Base-by-base conservation (phyloP, 2,329 filamentous ascomycete genomes). In the Pseudogymnoascus sp. region DNA sequence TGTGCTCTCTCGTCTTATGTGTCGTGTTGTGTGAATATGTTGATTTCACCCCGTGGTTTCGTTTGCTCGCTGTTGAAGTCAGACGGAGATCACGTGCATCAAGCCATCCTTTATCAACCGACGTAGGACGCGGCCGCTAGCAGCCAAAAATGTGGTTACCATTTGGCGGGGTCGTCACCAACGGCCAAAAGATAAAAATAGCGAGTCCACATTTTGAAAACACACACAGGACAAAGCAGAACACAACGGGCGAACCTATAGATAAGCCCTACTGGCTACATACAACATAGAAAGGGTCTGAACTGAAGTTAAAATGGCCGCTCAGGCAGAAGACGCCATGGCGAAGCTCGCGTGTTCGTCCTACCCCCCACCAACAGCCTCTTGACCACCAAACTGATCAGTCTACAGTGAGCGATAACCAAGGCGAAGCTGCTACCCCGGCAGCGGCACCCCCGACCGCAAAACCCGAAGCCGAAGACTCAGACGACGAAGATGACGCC, bases 401-500 rank as follows among this genome's bases (percentile, higher is more conserved):
- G 2, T 23, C 14, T 8, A 10, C 34, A 62, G 37, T 37, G 60
- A 51, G 61, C 41, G 19, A 25, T 2, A 13, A 7, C 19, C 16
- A 45, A 6, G 19, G 19, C 6, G 45, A 31, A 16, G 37, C 25
- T 6, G 36, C 25, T 0, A 1, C 60, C 19, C n/a, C 60, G 11
- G 13, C 23, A 16, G 13, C 23, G 5, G 25, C 60, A 8, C 6
- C 60, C 16, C 1, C 6, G 1, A 5, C 34, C 31, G 60, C 63
- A 62, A 57, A 57, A 4, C 51, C 64, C 6, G 71, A 73, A 54
- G 71, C 69, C 3, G 80, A 81, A 64, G 80, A 82, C 63, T 82
- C 79, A n/a, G 82, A 81, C 37, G 81, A 83, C 60, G 82, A 83
- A 8, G 80, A 74, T 28, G 67, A 63, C 60, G 71, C 65, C 8